Evolutionary conservation across 305 asterid species (phyloP).

Genomic region (Fraxinus xanthoxyloides): DNA sequence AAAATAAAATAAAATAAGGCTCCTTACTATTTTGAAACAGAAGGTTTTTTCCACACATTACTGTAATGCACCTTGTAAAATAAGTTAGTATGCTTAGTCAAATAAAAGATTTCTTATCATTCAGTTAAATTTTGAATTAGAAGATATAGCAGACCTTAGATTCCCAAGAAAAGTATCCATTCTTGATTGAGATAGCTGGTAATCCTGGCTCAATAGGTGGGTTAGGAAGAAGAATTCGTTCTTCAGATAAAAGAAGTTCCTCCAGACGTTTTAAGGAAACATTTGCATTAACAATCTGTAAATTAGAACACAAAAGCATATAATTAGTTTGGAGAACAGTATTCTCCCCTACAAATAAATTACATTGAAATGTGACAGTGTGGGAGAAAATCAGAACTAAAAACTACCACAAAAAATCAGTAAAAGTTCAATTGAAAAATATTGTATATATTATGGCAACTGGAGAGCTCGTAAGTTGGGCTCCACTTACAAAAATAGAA

Average conservation of each 20-base stretch:
- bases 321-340: neutral
- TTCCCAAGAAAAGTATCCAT: conserved; percentile 91
- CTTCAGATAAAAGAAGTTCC: conserved; percentile 81
- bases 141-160: conserved; percentile 50
- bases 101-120: neutral
- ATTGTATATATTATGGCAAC: neutral
- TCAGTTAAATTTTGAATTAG: neutral
- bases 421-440: neutral
- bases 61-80: neutral
- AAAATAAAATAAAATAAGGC: neutral
- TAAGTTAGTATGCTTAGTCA: neutral
- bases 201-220: conserved; percentile 66
- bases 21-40: neutral
- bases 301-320: conserved; percentile 11
- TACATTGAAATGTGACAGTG: neutral
- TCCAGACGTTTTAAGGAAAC: conserved; percentile 89
- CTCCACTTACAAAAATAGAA: neutral
- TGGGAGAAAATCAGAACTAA: neutral
- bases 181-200: conserved; percentile 83
- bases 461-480: neutral
- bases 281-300: conserved; percentile 83
- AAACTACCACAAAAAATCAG: neutral
- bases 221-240: conserved; percentile 66
- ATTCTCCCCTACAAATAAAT: conserved; percentile 7
- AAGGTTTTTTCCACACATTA: neutral